phyloP scores from a whole-genome alignment of 768 basidiomycete species.

The Mycena amicta region DNA sequence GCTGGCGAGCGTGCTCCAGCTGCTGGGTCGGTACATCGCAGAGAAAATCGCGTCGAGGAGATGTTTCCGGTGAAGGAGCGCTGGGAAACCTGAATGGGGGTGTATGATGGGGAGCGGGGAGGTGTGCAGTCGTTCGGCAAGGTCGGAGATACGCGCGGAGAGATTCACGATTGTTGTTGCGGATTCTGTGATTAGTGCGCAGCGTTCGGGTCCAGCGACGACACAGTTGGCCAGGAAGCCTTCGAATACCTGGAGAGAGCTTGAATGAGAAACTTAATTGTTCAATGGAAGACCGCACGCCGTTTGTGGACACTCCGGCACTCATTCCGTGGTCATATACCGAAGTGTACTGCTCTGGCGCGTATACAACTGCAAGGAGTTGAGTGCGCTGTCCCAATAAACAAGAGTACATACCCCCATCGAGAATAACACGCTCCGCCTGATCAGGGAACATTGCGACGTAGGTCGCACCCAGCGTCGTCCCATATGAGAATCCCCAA shows the following conservation, averaged over 20 bases:
- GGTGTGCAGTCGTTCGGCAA: neutral
- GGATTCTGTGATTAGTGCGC: conserved; percentile 1
- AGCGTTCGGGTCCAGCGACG: conserved; percentile 10
- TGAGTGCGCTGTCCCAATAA: neutral
- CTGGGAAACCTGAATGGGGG: conserved; percentile 5
- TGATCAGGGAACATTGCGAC: conserved; percentile 21
- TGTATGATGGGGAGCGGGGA: conserved; percentile 9
- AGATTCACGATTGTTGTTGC: neutral
- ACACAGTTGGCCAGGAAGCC: conserved; percentile 14
- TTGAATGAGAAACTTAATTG: neutral
- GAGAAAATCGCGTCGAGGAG: conserved; percentile 14
- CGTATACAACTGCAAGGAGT: conserved; percentile 17
- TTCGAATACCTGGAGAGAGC: conserved; percentile 12
- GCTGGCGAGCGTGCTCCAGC: conserved; percentile 12
- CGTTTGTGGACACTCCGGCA: conserved; percentile 14
- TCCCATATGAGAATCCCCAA: conserved; percentile 22
- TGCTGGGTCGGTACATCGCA: conserved; percentile 13
- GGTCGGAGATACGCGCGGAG: conserved; percentile 9
- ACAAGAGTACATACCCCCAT: conserved; percentile 2
- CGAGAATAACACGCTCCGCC: conserved; percentile 5
- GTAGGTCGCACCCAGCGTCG: conserved; percentile 12
- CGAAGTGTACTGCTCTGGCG: conserved; percentile 16
- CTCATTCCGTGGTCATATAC: conserved; percentile 11
- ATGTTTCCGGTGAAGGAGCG: conserved; percentile 11
- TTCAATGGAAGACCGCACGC: neutral